These are phyloP conservation scores for Ogataea pini DNA, from an alignment of 805 yeast genomes.

Conservation along the genomic window DNA sequence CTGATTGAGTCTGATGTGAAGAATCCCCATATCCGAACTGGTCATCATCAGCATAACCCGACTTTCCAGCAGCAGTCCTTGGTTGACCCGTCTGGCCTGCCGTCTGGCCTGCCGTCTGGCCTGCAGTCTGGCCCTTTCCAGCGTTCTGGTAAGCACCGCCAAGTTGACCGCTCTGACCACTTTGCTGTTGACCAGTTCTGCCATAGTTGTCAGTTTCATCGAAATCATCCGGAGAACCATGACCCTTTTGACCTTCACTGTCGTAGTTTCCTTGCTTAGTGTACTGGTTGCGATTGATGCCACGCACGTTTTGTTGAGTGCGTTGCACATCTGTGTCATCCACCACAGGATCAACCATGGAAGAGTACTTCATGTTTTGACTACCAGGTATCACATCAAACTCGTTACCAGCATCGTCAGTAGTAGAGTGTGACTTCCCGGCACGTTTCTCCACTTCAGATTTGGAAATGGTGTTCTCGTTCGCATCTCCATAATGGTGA, in stretches of 20 bases:
- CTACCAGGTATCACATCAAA: constrained; percentile 18
- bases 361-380: constrained; percentile 26
- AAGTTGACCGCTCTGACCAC: neutral
- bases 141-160: neutral
- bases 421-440: constrained; percentile 13
- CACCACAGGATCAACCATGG: constrained; percentile 33
- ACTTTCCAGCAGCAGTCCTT: no score
- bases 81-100: no score
- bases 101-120: no score
- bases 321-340: constrained; percentile 19
- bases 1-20: neutral
- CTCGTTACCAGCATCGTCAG: constrained; percentile 11
- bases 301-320: neutral
- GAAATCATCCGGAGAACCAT: neutral
- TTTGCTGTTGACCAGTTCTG: neutral
- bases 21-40: neutral
- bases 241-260: neutral
- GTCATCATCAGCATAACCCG: neutral
- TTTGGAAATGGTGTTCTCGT: constrained; percentile 13
- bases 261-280: neutral
- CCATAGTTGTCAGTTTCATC: neutral
- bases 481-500: constrained; percentile 8
- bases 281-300: constrained; percentile 1
- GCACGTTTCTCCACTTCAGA: constrained; percentile 9
- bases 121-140: no score